Conservation (phyloP, 2,329 filamentous ascomycete species). For the Colletotrichum noveboracense region DNA sequence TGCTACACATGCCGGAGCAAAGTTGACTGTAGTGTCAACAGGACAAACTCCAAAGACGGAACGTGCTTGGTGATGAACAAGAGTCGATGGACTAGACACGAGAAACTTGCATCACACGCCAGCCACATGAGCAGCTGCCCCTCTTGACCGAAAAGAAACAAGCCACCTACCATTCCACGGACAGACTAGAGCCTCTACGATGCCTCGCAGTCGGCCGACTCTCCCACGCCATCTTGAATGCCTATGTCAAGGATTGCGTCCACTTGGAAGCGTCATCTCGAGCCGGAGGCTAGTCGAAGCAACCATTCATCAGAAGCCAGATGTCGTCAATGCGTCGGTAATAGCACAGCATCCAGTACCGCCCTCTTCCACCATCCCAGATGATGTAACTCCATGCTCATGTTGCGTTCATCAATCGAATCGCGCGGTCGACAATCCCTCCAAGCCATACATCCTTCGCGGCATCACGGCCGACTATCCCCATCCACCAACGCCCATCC, state of each 20-base stretch:
- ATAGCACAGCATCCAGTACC: no score
- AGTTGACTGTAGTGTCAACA: not conserved
- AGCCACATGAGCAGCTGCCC: not conserved
- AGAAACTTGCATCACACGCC: not conserved
- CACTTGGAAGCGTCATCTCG: no score
- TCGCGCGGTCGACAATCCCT: not conserved
- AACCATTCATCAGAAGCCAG: no score
- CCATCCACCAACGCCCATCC: not conserved
- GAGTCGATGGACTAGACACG: not conserved
- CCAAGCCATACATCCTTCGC: not conserved
- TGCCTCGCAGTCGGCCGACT: no score
- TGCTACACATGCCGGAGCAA: not conserved
- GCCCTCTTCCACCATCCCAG: no score
- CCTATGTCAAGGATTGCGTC: no score
- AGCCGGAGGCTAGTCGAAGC: no score
- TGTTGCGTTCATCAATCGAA: not conserved
- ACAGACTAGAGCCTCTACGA: not conserved
- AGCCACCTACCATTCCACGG: not conserved
- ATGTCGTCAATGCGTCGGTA: no score
- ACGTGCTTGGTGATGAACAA: rapidly evolving
- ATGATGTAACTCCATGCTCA: no score
- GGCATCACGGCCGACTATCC: not conserved
- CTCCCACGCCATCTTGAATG: no score
- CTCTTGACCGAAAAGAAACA: not conserved
- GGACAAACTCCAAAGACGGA: not conserved